A percentile compares a stretch with the other conserved stretches of the same genome.
These are phyloP conservation scores for Colletotrichum lindemuthianum DNA, from an alignment of 2,329 filamentous ascomycete species.

Conservation along the genomic window DNA sequence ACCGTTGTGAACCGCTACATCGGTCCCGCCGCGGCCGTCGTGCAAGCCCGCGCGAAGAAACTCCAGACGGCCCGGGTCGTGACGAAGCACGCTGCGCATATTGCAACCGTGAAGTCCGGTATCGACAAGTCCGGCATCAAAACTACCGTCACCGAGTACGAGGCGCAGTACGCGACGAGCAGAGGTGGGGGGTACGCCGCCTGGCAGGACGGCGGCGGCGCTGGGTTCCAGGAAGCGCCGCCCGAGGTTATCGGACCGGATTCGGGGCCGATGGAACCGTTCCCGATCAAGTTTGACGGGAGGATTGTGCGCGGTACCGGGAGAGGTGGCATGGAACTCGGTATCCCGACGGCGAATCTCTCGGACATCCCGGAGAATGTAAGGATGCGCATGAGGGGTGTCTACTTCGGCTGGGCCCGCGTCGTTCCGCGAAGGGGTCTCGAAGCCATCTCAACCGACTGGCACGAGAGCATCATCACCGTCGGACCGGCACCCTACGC, in stretches of 20 bases:
- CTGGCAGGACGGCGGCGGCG: slow-evolving; percentile 40
- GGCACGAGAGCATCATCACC: slow-evolving; percentile 69
- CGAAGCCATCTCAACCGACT: slow-evolving; percentile 53
- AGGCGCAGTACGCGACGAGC: slow-evolving; percentile 48
- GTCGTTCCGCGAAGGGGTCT: slow-evolving; percentile 48
- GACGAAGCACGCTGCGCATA: slow-evolving; percentile 9
- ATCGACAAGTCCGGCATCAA: slow-evolving; percentile 44
- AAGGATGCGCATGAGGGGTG: slow-evolving; percentile 64
- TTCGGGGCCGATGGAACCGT: slow-evolving; percentile 61
- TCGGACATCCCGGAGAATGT: slow-evolving; percentile 61
- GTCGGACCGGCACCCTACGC: slow-evolving; percentile 61
- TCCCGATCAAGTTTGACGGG: slow-evolving; percentile 62
- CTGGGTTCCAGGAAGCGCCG: slow-evolving; percentile 44
- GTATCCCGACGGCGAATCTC: slow-evolving; percentile 66
- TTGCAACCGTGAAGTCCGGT: slow-evolving; percentile 39
- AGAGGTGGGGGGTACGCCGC: slow-evolving; percentile 49
- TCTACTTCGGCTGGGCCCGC: slow-evolving; percentile 73
- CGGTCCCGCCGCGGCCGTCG: slow-evolving; percentile 45
- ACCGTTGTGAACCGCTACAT: slow-evolving; percentile 56
- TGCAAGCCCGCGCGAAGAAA: slow-evolving; percentile 53
- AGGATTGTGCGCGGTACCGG: slow-evolving; percentile 58
- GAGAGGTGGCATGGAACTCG: slow-evolving; percentile 49
- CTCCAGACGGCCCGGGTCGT: slow-evolving; percentile 32
- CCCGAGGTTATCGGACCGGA: slow-evolving; percentile 57
- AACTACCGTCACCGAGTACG: slow-evolving; percentile 45